These are phyloP conservation scores for Marasmius sp. DNA, from an alignment of 1,284 basidiomycete species.

Conservation along the genomic window DNA sequence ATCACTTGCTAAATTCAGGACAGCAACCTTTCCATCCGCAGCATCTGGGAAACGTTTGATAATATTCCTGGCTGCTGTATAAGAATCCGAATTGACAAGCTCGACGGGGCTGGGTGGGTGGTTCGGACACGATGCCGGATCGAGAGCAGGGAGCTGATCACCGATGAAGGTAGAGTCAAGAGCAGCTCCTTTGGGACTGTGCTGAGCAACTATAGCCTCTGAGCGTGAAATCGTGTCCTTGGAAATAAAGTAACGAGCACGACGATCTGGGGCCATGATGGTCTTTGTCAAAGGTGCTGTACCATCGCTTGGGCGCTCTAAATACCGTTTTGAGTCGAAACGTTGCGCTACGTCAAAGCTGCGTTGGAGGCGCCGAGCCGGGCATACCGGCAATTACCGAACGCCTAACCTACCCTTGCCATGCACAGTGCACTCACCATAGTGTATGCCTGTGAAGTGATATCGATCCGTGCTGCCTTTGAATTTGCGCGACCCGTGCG, in stretches of 20 bases:
- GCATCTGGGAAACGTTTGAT: conserved; percentile 9
- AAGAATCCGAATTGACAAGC: conserved; percentile 3
- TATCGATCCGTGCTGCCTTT: no score
- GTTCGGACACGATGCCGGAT: neutral
- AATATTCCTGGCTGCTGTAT: neutral
- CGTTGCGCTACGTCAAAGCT: no score
- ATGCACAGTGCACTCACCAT: no score
- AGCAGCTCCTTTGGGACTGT: neutral
- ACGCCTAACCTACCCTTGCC: no score
- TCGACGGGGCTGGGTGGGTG: neutral
- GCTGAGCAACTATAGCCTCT: neutral
- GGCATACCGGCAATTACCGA: no score
- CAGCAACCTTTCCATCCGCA: conserved; percentile 30
- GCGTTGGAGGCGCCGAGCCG: no score
- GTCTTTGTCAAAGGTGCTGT: neutral
- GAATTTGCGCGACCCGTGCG: no score
- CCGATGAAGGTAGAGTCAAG: neutral
- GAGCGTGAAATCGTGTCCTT: conserved; percentile 1
- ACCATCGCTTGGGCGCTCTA: neutral
- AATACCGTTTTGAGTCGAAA: no score
- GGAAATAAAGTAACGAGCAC: neutral
- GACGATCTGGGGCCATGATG: neutral
- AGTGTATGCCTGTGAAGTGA: no score
- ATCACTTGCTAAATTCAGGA: conserved; percentile 45
- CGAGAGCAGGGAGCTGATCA: conserved; percentile 1